Base-by-base conservation (phyloP, 768 basidiomycete species). In the Hygrophoropsis aurantiaca region DNA sequence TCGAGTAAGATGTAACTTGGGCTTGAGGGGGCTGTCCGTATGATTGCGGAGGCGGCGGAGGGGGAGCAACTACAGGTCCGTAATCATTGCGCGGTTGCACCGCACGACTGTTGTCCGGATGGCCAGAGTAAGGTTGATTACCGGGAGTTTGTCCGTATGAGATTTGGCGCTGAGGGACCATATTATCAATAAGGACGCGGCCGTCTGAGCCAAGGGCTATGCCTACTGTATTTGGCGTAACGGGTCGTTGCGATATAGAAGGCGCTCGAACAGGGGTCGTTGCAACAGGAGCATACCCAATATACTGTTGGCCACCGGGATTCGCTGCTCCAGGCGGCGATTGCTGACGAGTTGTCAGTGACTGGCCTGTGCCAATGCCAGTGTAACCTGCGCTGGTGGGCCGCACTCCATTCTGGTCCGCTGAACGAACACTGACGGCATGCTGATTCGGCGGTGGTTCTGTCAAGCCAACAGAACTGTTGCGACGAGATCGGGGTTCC, bases 161-260 rank as follows among this genome's bases (percentile, higher is more conserved):
- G 6, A 13, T 6, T 34, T 57, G 59, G 23, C 51, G 59, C 65
- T 71, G 51, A 78, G 79, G 54, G 11, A 86, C 86, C 81, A 93
- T 82, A 33, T 80, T 76, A 65, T 95, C 94, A 50, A 86, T 81
- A 27, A 85, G 71, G 5, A 95, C 94, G 11, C 84, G 77, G 7
- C 93, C 94, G 48, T 73, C 80, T 0, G 85, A 83, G 53, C 91
- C 92, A 3, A 95, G 72, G 2, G 82, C 78, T 50, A 95, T 94
- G 3, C 94, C 92, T 3, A 90, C 75, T n/a, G 74, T 74, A 48
- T 87, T 90, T 47, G 85, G 90, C 11, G 85, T 74, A n/a, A 84
- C 74, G 1, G 86, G 78, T 33, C 70, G 66, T 23, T 58, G 70
- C 53, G 57, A 71, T 5, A 64, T 64, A 2, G 64, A 57, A 34